These are phyloP conservation scores for Fraxinus xanthoxyloides DNA, from an alignment of 305 asterid genomes.

Conservation along the genomic window DNA sequence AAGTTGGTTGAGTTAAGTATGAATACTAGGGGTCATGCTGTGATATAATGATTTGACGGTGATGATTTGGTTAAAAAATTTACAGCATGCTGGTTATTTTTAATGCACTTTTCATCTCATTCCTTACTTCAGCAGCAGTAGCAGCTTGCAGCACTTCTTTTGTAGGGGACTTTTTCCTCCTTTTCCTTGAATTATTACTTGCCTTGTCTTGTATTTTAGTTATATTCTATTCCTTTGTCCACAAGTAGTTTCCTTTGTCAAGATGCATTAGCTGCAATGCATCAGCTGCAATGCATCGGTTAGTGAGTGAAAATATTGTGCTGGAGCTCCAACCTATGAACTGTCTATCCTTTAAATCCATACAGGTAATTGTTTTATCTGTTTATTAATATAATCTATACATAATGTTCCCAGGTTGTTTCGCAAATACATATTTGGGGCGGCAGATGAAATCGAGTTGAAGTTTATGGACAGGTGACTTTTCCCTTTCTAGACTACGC, in stretches of 20 bases:
- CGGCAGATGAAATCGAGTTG: constrained; percentile 59
- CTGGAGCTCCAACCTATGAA: not conserved
- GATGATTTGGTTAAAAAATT: not conserved
- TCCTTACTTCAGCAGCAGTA: not conserved
- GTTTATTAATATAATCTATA: not conserved
- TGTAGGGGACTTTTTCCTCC: not conserved
- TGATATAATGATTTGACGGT: not conserved
- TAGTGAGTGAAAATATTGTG: not conserved
- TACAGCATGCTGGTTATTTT: not conserved
- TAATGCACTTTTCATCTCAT: not conserved
- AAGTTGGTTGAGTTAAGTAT: not conserved
- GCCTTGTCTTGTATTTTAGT: not conserved
- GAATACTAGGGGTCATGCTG: not conserved
- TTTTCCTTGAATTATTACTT: not conserved
- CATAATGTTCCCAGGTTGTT: constrained; percentile 33
- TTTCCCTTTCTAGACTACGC: not conserved
- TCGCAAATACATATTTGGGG: constrained; percentile 59
- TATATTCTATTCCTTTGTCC: not conserved
- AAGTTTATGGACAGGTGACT: constrained; percentile 57
- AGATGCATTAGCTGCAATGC: constrained; percentile 11
- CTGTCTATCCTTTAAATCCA: not conserved
- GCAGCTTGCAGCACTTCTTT: not conserved
- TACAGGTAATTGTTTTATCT: not conserved
- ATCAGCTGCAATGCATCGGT: not conserved
- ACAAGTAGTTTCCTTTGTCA: not conserved